Conservation (phyloP, 2,329 filamentous ascomycete genomes). For the Cladosporium sp. region DNA sequence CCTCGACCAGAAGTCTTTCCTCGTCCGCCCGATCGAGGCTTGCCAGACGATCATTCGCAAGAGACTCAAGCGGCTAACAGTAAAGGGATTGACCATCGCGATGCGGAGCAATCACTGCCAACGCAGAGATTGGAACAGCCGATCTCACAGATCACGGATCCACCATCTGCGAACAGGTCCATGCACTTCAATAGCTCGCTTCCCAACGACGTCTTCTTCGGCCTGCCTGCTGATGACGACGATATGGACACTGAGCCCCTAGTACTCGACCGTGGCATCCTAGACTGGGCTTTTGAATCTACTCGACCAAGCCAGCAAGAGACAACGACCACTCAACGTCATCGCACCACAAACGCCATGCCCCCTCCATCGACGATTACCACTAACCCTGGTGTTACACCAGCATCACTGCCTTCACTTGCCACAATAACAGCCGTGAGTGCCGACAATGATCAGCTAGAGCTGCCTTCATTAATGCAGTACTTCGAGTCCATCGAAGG, state of each 20-base stretch:
- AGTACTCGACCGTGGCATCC: constrained; percentile 31
- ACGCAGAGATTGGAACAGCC: neutral
- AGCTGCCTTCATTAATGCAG: constrained; percentile 27
- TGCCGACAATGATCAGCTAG: constrained; percentile 21
- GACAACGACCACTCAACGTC: constrained; percentile 1
- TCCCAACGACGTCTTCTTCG: constrained; percentile 28
- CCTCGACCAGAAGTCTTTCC: constrained; percentile 30
- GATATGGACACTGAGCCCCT: constrained; percentile 26
- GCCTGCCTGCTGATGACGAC: constrained; percentile 15
- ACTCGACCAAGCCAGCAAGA: constrained; percentile 1
- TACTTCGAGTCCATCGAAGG: constrained; percentile 18
- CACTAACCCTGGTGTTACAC: constrained; percentile 4
- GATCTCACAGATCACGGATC: neutral
- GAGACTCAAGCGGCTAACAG: neutral
- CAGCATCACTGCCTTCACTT: constrained; percentile 18
- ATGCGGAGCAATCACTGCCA: neutral
- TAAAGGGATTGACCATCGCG: neutral
- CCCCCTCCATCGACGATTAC: neutral
- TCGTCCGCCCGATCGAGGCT: constrained; percentile 16
- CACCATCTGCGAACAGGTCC: constrained; percentile 5
- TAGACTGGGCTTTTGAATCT: constrained; percentile 27
- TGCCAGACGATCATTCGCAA: neutral
- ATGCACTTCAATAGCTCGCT: constrained; percentile 20
- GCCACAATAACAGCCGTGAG: constrained; percentile 17
- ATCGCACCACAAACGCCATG: neutral